Conservation (phyloP, 768 basidiomycete genomes). For the Russula brevipes region DNA sequence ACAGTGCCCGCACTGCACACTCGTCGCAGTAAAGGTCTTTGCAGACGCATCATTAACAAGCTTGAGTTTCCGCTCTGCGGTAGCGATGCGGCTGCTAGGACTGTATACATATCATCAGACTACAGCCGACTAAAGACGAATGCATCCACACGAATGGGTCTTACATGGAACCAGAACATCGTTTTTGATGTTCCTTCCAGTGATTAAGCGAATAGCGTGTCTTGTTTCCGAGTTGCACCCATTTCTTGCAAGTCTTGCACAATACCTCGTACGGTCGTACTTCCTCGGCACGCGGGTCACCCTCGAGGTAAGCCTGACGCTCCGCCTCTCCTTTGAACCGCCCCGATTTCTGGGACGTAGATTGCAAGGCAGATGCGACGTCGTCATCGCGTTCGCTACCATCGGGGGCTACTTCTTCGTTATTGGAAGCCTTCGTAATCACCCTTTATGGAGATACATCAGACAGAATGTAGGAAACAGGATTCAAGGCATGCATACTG, state of each 20-base stretch:
- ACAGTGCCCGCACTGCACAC: conserved; percentile 52
- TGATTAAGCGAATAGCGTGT: conserved; percentile 42
- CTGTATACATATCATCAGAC: conserved; percentile 30
- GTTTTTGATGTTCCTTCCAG: conserved; percentile 51
- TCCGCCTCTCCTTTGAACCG: conserved; percentile 37
- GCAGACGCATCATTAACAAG: conserved; percentile 63
- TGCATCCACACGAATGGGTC: conserved; percentile 19
- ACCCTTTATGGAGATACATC: conserved; percentile 7
- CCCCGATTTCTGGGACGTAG: conserved; percentile 24
- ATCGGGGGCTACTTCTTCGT: conserved; percentile 23
- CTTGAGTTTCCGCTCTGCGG: conserved; percentile 55
- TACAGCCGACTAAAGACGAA: neutral
- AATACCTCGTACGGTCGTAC: conserved; percentile 48
- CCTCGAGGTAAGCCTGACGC: conserved; percentile 47
- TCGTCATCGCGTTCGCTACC: conserved; percentile 28
- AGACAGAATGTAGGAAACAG: neutral
- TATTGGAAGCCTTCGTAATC: conserved; percentile 1
- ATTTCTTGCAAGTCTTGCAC: conserved; percentile 59
- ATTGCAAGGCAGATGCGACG: conserved; percentile 29
- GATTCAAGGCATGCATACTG: conserved; percentile 30
- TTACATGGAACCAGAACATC: conserved; percentile 45
- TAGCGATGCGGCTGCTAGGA: conserved; percentile 55
- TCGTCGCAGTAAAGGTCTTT: conserved; percentile 41
- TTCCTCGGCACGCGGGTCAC: conserved; percentile 48
- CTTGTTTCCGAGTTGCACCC: conserved; percentile 46